Conservation (phyloP, 768 basidiomycete species). For the Podaxis mareebaensis region DNA sequence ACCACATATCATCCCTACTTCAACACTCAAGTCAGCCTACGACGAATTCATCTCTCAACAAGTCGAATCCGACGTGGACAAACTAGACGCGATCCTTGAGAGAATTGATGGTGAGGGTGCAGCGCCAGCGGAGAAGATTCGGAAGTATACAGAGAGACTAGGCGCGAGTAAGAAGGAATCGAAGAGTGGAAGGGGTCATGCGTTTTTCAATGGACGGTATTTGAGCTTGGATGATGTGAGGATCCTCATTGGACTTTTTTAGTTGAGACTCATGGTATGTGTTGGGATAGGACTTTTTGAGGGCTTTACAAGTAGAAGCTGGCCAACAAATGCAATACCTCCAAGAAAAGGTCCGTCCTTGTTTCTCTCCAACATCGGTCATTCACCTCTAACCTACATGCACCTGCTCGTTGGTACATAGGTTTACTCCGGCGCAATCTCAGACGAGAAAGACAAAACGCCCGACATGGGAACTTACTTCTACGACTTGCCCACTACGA, state of each 20-base stretch:
- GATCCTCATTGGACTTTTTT: conserved; percentile 6
- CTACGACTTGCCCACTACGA: conserved; percentile 82
- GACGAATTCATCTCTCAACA: conserved; percentile 33
- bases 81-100: conserved; percentile 17
- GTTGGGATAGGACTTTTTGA: conserved; percentile 57
- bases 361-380: neutral
- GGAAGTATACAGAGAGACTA: conserved; percentile 60
- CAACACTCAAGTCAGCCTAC: conserved; percentile 30
- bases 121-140: conserved; percentile 43
- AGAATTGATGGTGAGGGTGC: conserved; percentile 37
- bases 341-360: conserved; percentile 63
- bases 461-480: conserved; percentile 72
- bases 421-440: conserved; percentile 60
- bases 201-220: conserved; percentile 90
- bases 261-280: conserved; percentile 1
- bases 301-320: conserved; percentile 61
- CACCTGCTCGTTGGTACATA: conserved; percentile 22
- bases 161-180: conserved; percentile 42
- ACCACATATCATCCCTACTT: neutral
- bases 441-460: conserved; percentile 49
- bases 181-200: conserved; percentile 52
- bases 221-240: conserved; percentile 67
- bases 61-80: conserved; percentile 15
- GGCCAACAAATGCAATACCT: conserved; percentile 62
- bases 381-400: neutral